phyloP scores from a whole-genome alignment of 2,329 filamentous ascomycete species.

The Epichloe hybrida region DNA sequence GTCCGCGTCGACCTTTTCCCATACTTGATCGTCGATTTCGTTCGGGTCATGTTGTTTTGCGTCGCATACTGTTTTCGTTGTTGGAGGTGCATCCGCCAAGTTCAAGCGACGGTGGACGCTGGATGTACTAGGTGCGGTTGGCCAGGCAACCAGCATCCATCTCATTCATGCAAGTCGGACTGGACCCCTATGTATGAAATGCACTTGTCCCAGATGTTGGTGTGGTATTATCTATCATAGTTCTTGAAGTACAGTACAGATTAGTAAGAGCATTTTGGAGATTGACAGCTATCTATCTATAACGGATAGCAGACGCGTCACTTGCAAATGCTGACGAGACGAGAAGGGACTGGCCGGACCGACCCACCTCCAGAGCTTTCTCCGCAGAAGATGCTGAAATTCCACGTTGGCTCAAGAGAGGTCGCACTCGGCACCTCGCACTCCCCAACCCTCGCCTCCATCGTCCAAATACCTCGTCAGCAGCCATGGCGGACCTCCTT shows the following conservation, averaged over 20 bases:
- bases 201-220: no score
- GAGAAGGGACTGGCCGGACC: no score
- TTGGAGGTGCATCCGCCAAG: background rate
- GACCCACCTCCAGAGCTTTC: background rate
- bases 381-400: conserved; percentile 3
- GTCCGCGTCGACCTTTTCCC: conserved; percentile 35
- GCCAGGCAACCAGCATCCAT: conserved; percentile 5
- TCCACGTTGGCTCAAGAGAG: conserved; percentile 8
- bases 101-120: background rate
- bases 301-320: no score
- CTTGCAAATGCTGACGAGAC: no score
- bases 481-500: conserved; percentile 43
- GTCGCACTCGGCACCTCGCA: background rate
- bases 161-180: no score
- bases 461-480: conserved; percentile 9
- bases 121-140: background rate
- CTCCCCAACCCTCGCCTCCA: conserved; percentile 7
- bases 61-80: background rate
- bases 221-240: no score
- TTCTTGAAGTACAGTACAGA: no score
- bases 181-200: no score
- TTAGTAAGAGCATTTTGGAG: no score
- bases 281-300: no score
- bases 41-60: conserved; percentile 29
- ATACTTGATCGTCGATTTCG: conserved; percentile 32